Evolutionary conservation across 805 yeast species (phyloP), one percentile per base, ranked within the genome.

Genomic region (Pichia californica): DNA sequence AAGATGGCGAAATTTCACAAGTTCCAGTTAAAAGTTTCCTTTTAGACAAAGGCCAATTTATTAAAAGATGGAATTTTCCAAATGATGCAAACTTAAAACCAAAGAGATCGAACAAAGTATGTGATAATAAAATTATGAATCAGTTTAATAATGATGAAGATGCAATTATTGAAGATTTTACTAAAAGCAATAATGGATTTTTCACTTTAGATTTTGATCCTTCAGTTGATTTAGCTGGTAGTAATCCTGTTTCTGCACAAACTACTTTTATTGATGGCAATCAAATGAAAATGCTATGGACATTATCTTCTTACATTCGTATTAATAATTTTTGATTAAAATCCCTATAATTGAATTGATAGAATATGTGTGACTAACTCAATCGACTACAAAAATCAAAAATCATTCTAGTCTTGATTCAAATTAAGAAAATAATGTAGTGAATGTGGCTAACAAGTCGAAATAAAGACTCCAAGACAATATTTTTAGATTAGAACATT

Each of bases 291-390:
- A 34, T 31, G 31, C 36, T 41, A 5, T 47, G 50, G 48, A 38
- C 38, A 18, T 9, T 47, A 26, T 10, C 31, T 5, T 28, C 34
- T 1, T 43, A 47, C n/a, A 44, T 47, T 4, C 20, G 42, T 2
- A 43, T 41, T 19, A 43, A 46, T n/a, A 46, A 43, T 34, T 25
- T 35, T n/a, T 35, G 18, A n/a, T n/a, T n/a, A n/a, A n/a, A n/a
- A n/a, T n/a, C n/a, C n/a, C n/a, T n/a, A n/a, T n/a, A n/a, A n/a
- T n/a, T n/a, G n/a, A n/a, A n/a, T n/a, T n/a, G n/a, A n/a, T n/a
- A n/a, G n/a, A n/a, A n/a, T n/a, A n/a, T n/a, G n/a, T n/a, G n/a
- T n/a, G n/a, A n/a, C n/a, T n/a, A n/a, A n/a, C n/a, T n/a, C n/a
- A n/a, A n/a, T n/a, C n/a, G n/a, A n/a, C n/a, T n/a, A n/a, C n/a